Percentiles rank a stretch among this genome's conserved stretches.
Evolutionary conservation across 1,284 basidiomycete genomes (phyloP).

Genomic region (Puccinia horiana): DNA sequence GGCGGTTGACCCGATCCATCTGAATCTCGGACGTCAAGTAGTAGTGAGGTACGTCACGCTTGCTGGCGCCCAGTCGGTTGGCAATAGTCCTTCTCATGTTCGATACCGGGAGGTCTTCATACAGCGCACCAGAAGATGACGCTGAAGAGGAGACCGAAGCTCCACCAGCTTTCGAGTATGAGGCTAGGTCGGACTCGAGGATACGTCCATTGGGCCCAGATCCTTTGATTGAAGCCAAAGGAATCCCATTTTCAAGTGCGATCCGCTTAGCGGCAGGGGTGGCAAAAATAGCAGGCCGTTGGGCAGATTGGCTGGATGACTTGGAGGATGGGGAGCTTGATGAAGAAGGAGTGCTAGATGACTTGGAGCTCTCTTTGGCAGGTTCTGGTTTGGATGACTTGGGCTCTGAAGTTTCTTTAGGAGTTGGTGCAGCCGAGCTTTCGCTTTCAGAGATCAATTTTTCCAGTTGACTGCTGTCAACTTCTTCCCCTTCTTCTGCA

Average conservation of each 20-base stretch:
- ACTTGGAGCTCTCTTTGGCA: slow-evolving; percentile 49
- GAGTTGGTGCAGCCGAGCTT: slow-evolving; percentile 51
- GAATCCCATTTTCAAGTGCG: slow-evolving; percentile 90
- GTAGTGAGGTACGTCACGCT: slow-evolving; percentile 94
- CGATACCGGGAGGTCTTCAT: slow-evolving; percentile 84
- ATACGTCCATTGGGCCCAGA: slow-evolving; percentile 92
- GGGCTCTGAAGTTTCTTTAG: slow-evolving; percentile 59
- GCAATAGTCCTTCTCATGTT: slow-evolving; percentile 96
- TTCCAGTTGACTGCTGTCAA: slow-evolving; percentile 73
- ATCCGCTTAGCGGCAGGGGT: slow-evolving; percentile 95
- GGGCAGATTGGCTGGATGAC: slow-evolving; percentile 56
- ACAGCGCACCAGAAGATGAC: slow-evolving; percentile 62
- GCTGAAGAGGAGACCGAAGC: slow-evolving; percentile 59
- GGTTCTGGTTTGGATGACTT: slow-evolving; percentile 52
- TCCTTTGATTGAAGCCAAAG: slow-evolving; percentile 86
- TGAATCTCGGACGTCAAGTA: slow-evolving; percentile 93
- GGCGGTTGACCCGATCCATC: slow-evolving; percentile 94
- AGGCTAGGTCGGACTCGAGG: slow-evolving; percentile 82
- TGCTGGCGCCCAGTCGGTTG: slow-evolving; percentile 83
- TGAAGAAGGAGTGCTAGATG: slow-evolving; percentile 50
- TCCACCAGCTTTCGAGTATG: slow-evolving; percentile 60
- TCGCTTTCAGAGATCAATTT: slow-evolving; percentile 56
- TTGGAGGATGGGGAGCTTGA: slow-evolving; percentile 55
- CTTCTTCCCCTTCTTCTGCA: slow-evolving; percentile 89
- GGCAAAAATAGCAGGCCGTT: slow-evolving; percentile 71